Base-by-base conservation (phyloP, 306 rosid species). In the Quercus variabilis region DNA sequence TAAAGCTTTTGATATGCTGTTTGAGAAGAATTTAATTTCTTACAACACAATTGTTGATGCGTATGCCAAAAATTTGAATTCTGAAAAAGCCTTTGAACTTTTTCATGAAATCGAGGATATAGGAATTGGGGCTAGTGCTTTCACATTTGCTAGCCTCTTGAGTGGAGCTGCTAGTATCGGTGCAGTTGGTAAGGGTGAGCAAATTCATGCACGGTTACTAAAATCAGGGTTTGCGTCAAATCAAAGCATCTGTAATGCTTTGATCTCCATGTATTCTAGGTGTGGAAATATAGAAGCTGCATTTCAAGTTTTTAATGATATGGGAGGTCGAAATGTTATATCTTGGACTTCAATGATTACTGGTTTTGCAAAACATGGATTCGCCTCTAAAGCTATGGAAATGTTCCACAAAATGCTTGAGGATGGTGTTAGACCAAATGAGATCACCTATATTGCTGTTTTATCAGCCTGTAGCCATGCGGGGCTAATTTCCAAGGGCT, bases 401-500 rank as follows among this genome's bases (percentile, higher is more conserved):
- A 59, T 90, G 81, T 90, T 90, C 84, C 33, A 80, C 59, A 57
- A 80, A 80, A 91, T 91, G 94, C 90, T 91, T 73, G 81, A 80
- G 85, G 67, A 65, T 15, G 85, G 91, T 25, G 81, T 82, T 17
- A 88, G 84, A 73, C 94, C 92, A 55, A 91, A 88, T 78, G 91
- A 78, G 74, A 86, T 88, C 67, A 87, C 94, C 68, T 88, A 87
- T 73, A 85, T 87, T 82, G 91, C 92, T 10, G 94, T 90, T 80
- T 83, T 88, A 76, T 90, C 94, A 10, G 92, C 94, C 12, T 88
- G 94, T 63, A 88, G 94, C 75, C 94, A 90, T 64, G 92, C 67
- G 33, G 91, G 94, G 71, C 78, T 90, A 74, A 78, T 83, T 21
- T 74, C 81, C 19, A 87, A 88, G 81, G 92, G 91, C 62, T 87